Evolutionary conservation across 257 asterid species (phyloP), one percentile per base, ranked within the genome.

Genomic region (Forsythia viridissima): DNA sequence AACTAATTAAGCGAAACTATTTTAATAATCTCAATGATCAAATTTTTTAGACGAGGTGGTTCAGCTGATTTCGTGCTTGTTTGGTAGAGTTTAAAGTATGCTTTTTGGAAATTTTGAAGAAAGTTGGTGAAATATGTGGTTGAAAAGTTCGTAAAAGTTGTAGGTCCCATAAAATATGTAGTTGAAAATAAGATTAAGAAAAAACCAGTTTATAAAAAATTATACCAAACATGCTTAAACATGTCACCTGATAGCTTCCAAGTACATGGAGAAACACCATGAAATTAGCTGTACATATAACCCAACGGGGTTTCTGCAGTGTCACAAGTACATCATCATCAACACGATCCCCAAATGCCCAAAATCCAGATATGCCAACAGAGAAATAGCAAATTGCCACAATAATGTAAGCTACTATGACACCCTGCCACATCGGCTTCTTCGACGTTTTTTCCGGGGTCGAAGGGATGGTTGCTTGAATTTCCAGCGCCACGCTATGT

Each of bases 391-490:
- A 88, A 30, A 82, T 2, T 6, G 86, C 92, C 8, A 86, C 92
- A 21, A 88, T 66, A 1, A 68, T 5, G 43, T 88, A 86, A 16
- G 90, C 92, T 16, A 80, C 83, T 5, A 75, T n/a, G 2, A 82
- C 87, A 0, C 90, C 91, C 42, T n/a, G 71, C 80, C 87, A 74
- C 91, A 88, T 88, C 0, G 92, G 84, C 51, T 36, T 71, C 75
- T 78, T 84, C 7, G 88, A 88, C 11, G 86, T 84, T 3, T 74
- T 82, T 37, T 80, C 87, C 0, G 83, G 86, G 0, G 92, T 76
- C 3, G 92, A 88, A 9, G 92, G 92, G 20, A 88, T 88, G 0
- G 92, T 88, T 18, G 90, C 92, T 48, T 86, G 90, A 72, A 86
- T 88, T 13, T 88, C 90, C 55, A 88, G 37, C 0, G 80, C 89